Conservation (phyloP, 78 protist genomes). For the Guillardia theta region DNA sequence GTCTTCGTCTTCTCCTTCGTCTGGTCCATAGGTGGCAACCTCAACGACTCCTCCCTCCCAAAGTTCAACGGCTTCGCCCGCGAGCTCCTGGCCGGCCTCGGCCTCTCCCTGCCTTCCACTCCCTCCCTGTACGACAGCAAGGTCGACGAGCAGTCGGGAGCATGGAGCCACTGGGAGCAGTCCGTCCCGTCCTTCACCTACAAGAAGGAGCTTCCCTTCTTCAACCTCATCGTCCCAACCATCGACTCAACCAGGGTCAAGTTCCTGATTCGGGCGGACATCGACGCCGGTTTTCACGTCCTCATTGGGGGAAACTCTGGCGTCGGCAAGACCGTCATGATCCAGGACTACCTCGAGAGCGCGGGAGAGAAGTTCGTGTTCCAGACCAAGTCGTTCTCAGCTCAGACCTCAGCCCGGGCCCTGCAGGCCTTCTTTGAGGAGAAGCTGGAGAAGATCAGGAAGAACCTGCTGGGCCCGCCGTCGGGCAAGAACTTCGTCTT, state of each 20-base stretch:
- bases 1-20: slow-evolving; percentile 41
- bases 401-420: not conserved
- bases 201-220: not conserved
- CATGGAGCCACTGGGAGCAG: not conserved
- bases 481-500: slow-evolving; percentile 57
- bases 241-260: slow-evolving; percentile 32
- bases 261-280: slow-evolving; percentile 30
- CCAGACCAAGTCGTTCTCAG: not conserved
- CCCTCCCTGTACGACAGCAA: not conserved
- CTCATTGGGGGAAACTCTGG: slow-evolving; percentile 79
- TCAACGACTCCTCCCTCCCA: not conserved
- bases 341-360: slow-evolving; percentile 39
- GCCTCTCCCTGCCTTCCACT: not conserved
- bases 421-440: slow-evolving; percentile 21
- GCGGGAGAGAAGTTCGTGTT: not conserved
- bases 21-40: slow-evolving; percentile 58
- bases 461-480: slow-evolving; percentile 73
- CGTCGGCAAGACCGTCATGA: slow-evolving; percentile 73
- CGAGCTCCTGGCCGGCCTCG: slow-evolving; percentile 29
- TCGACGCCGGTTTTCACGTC: not conserved
- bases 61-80: slow-evolving; percentile 23
- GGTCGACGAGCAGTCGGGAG: not conserved
- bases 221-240: slow-evolving; percentile 54
- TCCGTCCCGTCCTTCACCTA: not conserved
- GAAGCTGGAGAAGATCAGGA: slow-evolving; percentile 57